phyloP scores from a whole-genome alignment of 2,329 filamentous ascomycete species.

The Hypoxylon sp. region DNA sequence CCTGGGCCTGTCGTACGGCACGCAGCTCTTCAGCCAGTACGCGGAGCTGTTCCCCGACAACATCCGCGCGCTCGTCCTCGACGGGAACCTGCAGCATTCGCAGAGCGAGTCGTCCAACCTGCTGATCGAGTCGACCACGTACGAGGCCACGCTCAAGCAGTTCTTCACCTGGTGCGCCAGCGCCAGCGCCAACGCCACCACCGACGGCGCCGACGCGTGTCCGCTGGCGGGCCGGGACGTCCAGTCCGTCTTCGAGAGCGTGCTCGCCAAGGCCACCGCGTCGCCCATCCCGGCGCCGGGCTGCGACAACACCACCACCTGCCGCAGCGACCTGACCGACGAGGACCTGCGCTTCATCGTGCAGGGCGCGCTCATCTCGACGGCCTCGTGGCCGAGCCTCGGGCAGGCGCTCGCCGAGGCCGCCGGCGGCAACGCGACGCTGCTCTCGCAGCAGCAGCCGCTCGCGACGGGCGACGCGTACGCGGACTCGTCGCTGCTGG shows the following conservation, averaged over 20 bases:
- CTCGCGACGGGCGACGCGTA: slow-evolving; percentile 44
- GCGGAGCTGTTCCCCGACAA: slow-evolving; percentile 58
- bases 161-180: slow-evolving; percentile 55
- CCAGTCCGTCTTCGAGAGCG: slow-evolving; percentile 42
- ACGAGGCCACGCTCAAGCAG: slow-evolving; percentile 51
- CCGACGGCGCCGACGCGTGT: slow-evolving; percentile 44
- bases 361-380: slow-evolving; percentile 49
- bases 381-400: slow-evolving; percentile 42
- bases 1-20: slow-evolving; percentile 59
- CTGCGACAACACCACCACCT: slow-evolving; percentile 47
- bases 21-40: slow-evolving; percentile 58
- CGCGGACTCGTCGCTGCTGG: slow-evolving; percentile 43
- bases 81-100: slow-evolving; percentile 58
- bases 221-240: slow-evolving; percentile 49
- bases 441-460: slow-evolving; percentile 48
- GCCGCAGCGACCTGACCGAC: slow-evolving; percentile 46
- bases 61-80: slow-evolving; percentile 57
- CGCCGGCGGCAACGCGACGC: slow-evolving; percentile 52
- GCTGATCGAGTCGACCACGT: slow-evolving; percentile 52
- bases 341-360: slow-evolving; percentile 52
- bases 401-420: slow-evolving; percentile 46
- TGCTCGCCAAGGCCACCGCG: slow-evolving; percentile 48
- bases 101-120: slow-evolving; percentile 52
- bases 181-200: slow-evolving; percentile 38
- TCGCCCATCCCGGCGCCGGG: slow-evolving; percentile 53